Evolutionary conservation across 257 asterid genomes (phyloP).

Genomic region (Scutellaria galericulata): DNA sequence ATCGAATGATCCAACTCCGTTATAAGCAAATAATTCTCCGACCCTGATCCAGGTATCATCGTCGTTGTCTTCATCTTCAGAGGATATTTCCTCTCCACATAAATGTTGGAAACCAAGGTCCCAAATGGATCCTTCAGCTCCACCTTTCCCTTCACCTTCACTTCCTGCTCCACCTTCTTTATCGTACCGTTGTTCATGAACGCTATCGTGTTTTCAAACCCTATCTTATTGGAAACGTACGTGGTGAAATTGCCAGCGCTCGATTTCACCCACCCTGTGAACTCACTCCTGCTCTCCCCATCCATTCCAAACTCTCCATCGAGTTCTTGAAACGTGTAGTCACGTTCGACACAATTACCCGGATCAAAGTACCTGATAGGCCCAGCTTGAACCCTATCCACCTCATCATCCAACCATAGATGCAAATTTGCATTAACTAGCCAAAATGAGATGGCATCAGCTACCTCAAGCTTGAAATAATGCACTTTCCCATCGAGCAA

Average conservation of each 20-base stretch:
- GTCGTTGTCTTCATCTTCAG: conserved; percentile 44
- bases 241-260: conserved; percentile 74
- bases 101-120: conserved; percentile 14
- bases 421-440: conserved; percentile 82
- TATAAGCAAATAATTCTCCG: conserved; percentile 42
- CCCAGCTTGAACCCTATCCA: conserved; percentile 56
- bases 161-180: conserved; percentile 59
- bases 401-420: conserved; percentile 68
- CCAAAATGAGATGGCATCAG: conserved; percentile 75
- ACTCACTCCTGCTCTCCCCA: conserved; percentile 50
- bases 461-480: conserved; percentile 56
- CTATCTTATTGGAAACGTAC: conserved; percentile 37
- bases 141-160: conserved; percentile 44
- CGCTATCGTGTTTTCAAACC: conserved; percentile 56
- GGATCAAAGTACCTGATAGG: conserved; percentile 46
- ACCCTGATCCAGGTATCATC: conserved; percentile 38
- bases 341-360: conserved; percentile 37
- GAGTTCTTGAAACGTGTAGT: conserved; percentile 42
- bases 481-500: conserved; percentile 66
- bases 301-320: conserved; percentile 63
- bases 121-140: conserved; percentile 41
- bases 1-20: conserved; percentile 52
- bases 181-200: conserved; percentile 50
- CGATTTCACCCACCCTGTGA: conserved; percentile 80
- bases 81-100: conserved; percentile 51